Evolutionary conservation across 164 flowering plant species (phyloP).

Genomic region (Tetrastigma voinierianum): DNA sequence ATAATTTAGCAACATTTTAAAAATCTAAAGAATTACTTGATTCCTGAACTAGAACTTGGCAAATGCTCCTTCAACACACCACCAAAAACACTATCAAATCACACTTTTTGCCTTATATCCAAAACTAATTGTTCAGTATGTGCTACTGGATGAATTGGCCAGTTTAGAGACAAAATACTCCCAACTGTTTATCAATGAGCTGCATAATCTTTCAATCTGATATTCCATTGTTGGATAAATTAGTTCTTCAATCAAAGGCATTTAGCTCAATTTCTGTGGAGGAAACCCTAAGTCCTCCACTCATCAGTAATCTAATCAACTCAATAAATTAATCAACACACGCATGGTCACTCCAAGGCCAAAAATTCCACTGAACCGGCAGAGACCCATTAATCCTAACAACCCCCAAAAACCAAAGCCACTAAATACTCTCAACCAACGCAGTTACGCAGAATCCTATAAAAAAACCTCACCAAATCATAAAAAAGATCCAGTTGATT

Average conservation of each 20-base stretch:
- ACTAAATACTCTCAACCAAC: neutral
- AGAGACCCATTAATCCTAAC: neutral
- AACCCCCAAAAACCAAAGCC: neutral
- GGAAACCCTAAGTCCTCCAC: neutral
- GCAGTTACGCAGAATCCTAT: neutral
- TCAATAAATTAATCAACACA: neutral
- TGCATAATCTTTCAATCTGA: neutral
- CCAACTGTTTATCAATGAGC: neutral
- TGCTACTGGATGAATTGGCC: neutral
- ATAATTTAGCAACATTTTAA: too few species aligned
- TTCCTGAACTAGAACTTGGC: too few species aligned
- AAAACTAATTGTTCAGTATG: neutral
- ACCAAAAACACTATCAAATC: too few species aligned
- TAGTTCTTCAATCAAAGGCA: neutral
- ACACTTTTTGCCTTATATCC: too few species aligned
- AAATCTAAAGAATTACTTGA: too few species aligned
- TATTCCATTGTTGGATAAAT: neutral
- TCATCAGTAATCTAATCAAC: neutral
- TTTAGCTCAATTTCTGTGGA: neutral
- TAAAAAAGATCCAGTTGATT: too few species aligned
- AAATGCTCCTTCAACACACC: too few species aligned
- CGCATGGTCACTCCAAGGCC: neutral
- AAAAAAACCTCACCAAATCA: too few species aligned
- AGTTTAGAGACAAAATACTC: neutral
- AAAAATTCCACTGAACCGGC: neutral